These are phyloP conservation scores for Eucalyptus erythrocorys DNA, from an alignment of 345 rosid genomes.

Conservation along the genomic window DNA sequence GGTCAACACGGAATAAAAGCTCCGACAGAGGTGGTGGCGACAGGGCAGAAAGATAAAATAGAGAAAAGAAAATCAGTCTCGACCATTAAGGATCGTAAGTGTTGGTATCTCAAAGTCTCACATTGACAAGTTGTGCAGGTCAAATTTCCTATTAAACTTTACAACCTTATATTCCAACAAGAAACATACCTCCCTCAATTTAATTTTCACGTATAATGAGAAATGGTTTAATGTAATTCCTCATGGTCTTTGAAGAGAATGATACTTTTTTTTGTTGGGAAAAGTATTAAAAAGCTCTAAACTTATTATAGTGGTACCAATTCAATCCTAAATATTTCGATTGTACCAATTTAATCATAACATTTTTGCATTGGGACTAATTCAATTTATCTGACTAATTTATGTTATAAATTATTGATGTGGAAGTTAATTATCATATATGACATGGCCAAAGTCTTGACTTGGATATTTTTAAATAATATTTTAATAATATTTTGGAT, in stretches of 20 bases:
- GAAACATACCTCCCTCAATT: not conserved
- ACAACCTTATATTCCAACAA: not conserved
- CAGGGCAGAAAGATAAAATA: not conserved
- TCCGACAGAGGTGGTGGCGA: not conserved
- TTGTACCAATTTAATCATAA: rapidly evolving
- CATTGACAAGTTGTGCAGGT: not conserved
- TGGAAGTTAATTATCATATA: rapidly evolving
- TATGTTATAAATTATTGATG: no score
- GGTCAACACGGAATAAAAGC: not conserved
- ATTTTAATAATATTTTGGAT: no score
- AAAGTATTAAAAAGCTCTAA: not conserved
- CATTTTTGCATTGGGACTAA: rapidly evolving
- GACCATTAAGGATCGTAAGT: not conserved
- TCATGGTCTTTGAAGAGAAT: not conserved
- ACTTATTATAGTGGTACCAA: rapidly evolving
- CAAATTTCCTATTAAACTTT: not conserved
- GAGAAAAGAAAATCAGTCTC: not conserved
- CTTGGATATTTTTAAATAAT: no score
- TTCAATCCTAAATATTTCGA: rapidly evolving
- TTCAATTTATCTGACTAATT: rapidly evolving
- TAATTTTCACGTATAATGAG: not conserved
- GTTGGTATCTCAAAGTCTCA: not conserved
- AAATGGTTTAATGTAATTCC: not conserved
- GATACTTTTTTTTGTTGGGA: not conserved
- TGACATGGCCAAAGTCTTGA: no score